Evolutionary conservation across 306 rosid genomes (phyloP), one percentile per base, ranked within the genome.

Genomic region (Dalbergia cochinchinensis): DNA sequence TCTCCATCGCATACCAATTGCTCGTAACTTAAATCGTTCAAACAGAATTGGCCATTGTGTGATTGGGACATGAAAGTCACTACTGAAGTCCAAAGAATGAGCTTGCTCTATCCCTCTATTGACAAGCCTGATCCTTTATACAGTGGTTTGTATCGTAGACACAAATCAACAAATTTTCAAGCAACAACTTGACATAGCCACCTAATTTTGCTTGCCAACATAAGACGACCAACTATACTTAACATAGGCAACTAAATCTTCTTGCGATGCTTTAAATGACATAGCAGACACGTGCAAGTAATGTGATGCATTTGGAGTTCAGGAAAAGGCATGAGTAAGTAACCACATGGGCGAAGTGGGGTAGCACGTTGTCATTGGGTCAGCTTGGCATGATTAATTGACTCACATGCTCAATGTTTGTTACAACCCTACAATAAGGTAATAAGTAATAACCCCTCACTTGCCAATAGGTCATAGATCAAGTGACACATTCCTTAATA

Each of bases 221-320:
- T n/a, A 54, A 16, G 60, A 16, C 15, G 8, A 59, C 35, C 64
- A 59, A 11, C n/a, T 59, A 33, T 59, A 9, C 14, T 20, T 11
- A 61, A 31, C 66, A 61, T 31, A 61, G 11, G 66, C 19, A 61
- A 14, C 55, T 48, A 64, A 76, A 50, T 76, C 33, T 76, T 33
- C 20, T 61, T 6, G 48, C 6, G 6, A 9, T 35, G 54, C n/a
- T 34, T 19, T 45, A 47, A 75, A 1, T 26, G 9, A 31, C 42
- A 31, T 51, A 5, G 18, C 9, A 12, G 19, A 13, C 66, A 12
- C 42, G 19, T 61, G 41, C 66, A 31, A 61, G 66, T 12, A 61
- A 61, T 31, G 66, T 61, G 66, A 33, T 11, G 11, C 42, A 33
- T 13, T 61, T 61, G 9, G 66, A 26, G 66, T 31, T n/a, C n/a